Evolutionary conservation across 2,329 filamentous ascomycete genomes (phyloP), one percentile per base, ranked within the genome.

Genomic region (Neurospora sp.): DNA sequence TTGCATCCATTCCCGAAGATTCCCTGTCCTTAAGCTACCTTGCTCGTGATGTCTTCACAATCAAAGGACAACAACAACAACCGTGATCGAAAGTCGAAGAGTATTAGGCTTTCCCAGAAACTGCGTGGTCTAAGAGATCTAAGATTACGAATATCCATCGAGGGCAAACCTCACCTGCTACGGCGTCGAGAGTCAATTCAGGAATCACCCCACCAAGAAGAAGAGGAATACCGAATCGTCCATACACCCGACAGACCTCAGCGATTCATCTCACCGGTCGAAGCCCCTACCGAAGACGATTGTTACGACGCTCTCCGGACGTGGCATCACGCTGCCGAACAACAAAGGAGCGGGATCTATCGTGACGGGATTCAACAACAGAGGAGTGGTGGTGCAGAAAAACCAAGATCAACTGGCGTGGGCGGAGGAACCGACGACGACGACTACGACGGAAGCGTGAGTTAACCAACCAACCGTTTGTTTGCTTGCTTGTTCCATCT

Each of bases 201-300:
- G 38, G 10, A n/a, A 15, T 39, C 41, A 36, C 33, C 67, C 3
- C 67, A 52, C 3, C 46, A 52, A n/a, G 52, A 62, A 10, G 52
- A 62, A 2, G 6, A 36, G 12, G 52, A 62, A 36, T 62, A 23
- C 8, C 43, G 36, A 19, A 72, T 67, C 6, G 66, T 74, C 8
- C 74, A 76, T 66, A 73, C 73, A 2, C 77, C 77, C 8, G 77
- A 78, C 68, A 74, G 77, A 1, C 76, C 74, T 0, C 8, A 40
- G 1, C 69, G 72, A 8, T 69, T 74, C 3, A 19, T 74, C 15
- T 70, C 68, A 4, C 73, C 73, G 1, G 41, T 68, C 8, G 72
- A 76, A 52, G 73, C 74, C 3, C 77, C 77, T 1, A 73, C 74
- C 1, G 77, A 78, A 36, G 75, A 77, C 39, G 74, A 78, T 71